Evolutionary conservation across 2,329 filamentous ascomycete species (phyloP), one percentile per base, ranked within the genome.

Genomic region (Scedosporium boydii): DNA sequence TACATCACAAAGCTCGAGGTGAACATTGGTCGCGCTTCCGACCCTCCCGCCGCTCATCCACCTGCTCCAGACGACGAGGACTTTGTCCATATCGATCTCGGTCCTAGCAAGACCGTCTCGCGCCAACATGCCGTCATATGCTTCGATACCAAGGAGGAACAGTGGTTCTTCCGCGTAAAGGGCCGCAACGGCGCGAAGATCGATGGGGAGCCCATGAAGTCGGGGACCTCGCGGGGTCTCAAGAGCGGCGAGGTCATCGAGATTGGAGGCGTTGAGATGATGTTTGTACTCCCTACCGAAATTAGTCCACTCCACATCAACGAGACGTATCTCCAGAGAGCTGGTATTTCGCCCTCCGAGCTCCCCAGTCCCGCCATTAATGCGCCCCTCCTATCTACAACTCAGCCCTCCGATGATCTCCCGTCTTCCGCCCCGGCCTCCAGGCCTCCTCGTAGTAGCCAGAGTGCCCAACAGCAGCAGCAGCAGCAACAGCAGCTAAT

Each of bases 181-280:
- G 95, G 95, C 21, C 89, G 95, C 67, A 99, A 99, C 72, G 92
- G 93, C 29, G 83, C 96, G 57, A 91, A 90, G 69, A 80, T 98
- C 23, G 91, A 99, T 72, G 90, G 91, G 64, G 76, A 77, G 59
- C 78, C 83, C 21, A 77, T 96, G 62, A 89, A 89, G 69, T 82
- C 87, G 60, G 88, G 88, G 12, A 77, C 82, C 46, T 81, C 85
- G 42, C 82, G 85, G 41, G 77, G 84, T 34, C 81, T 99, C 27
- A 85, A 86, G 51, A 96, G 93, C 69, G 95, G 95, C 63, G 88
- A 93, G 72, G 91, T 98, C 53, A 87, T 99, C 63, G 92, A 96
- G 70, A 90, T 98, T 70, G 89, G 89, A 68, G 90, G 90, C 61
- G 90, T 95, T 1, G 93, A 99, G 77, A 99, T 99, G 95, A 93